These are phyloP conservation scores for Exserohilum rostratum DNA, from an alignment of 2,329 filamentous ascomycete genomes.

Conservation along the genomic window DNA sequence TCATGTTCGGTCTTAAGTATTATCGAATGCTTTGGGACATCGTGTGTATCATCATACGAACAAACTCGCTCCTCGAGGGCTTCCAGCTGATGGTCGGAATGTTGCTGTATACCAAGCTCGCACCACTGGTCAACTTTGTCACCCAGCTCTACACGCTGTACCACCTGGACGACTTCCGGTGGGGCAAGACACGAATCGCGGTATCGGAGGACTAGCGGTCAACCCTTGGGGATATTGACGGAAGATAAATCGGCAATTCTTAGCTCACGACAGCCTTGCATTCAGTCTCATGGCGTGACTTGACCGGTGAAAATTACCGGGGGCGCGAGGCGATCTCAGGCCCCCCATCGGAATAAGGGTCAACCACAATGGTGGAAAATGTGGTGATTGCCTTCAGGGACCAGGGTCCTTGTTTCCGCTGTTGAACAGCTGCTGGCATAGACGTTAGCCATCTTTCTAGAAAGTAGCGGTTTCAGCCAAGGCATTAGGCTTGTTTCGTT, in stretches of 20 bases:
- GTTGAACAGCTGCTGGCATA: too few species aligned
- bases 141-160: conserved; percentile 7
- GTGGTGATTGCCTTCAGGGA: too few species aligned
- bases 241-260: too few species aligned
- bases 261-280: too few species aligned
- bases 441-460: too few species aligned
- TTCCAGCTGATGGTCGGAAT: neutral
- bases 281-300: too few species aligned
- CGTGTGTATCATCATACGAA: neutral
- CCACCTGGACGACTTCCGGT: conserved; percentile 10
- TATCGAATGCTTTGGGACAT: conserved; percentile 3
- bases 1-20: neutral
- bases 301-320: too few species aligned
- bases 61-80: neutral
- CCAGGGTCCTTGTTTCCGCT: too few species aligned
- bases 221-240: too few species aligned
- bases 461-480: neutral
- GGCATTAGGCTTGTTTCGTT: neutral
- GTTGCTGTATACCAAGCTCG: neutral
- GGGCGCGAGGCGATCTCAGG: too few species aligned
- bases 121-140: neutral
- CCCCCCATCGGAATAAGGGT: too few species aligned
- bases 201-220: neutral
- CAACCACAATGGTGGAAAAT: too few species aligned
- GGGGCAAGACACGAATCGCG: conserved; percentile 9